Conservation (phyloP, 192 early-diverging fungal genomes). For the Linnemannia schmuckeri region DNA sequence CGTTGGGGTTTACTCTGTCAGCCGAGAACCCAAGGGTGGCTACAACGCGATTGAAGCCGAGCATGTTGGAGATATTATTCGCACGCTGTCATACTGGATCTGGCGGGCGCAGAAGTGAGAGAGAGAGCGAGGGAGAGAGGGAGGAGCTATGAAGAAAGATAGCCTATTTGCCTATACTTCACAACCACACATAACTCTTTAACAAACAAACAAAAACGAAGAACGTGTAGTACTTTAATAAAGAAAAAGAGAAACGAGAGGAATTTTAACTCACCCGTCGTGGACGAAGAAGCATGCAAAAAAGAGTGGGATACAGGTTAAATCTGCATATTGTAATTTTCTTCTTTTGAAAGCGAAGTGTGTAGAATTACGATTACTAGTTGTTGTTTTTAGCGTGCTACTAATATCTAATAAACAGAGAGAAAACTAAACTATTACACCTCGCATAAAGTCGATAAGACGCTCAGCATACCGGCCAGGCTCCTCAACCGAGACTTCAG, state of each 20-base stretch:
- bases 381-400: background rate
- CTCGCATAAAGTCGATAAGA: constrained; percentile 44
- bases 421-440: constrained; percentile 23
- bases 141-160: too few relatives aligned
- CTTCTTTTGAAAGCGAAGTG: background rate
- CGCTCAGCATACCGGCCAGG: constrained; percentile 47
- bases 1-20: constrained; percentile 49
- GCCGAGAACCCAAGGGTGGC: constrained; percentile 54
- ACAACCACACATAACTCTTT: background rate
- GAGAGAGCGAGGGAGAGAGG: background rate
- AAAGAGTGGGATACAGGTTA: too few relatives aligned
- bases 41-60: constrained; percentile 47
- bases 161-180: background rate
- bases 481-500: constrained; percentile 52
- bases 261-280: background rate
- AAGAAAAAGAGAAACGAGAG: background rate
- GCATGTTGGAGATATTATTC: constrained; percentile 54
- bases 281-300: too few relatives aligned
- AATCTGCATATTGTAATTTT: too few relatives aligned
- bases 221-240: background rate
- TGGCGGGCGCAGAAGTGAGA: constrained; percentile 31
- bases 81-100: constrained; percentile 52
- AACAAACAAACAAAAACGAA: background rate
- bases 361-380: background rate
- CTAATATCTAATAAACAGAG: background rate